These are phyloP conservation scores for Oryza glumipatula DNA, from an alignment of 176 grass and related monocot genomes.

Conservation along the genomic window DNA sequence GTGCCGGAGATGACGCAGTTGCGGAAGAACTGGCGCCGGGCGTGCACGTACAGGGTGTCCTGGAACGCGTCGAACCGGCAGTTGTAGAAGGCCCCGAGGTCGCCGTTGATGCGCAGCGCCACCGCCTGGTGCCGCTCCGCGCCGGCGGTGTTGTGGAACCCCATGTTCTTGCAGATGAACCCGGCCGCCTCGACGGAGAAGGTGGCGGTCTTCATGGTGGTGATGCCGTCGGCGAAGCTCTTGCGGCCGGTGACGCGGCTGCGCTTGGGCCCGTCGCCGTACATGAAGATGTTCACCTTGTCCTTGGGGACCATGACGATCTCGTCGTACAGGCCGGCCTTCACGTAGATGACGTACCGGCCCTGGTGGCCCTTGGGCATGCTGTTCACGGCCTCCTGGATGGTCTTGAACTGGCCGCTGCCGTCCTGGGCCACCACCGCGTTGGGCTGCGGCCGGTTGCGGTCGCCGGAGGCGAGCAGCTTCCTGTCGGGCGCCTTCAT, in stretches of 20 bases:
- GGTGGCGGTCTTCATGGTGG: slow-evolving; percentile 69
- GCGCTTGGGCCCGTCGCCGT: slow-evolving; percentile 69
- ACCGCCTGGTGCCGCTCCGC: slow-evolving; percentile 76
- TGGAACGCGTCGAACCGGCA: slow-evolving; percentile 85
- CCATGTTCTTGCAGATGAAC: slow-evolving; percentile 92
- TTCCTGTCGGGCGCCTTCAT: slow-evolving; percentile 69
- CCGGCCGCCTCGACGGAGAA: slow-evolving; percentile 61
- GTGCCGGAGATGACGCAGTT: slow-evolving; percentile 85
- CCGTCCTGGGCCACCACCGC: slow-evolving; percentile 81
- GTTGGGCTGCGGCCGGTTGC: slow-evolving; percentile 46
- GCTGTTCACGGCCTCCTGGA: slow-evolving; percentile 69
- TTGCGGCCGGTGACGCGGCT: slow-evolving; percentile 57
- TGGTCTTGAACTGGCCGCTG: slow-evolving; percentile 75
- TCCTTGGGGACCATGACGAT: slow-evolving; percentile 63
- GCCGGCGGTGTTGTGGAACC: slow-evolving; percentile 89
- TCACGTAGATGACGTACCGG: slow-evolving; percentile 89
- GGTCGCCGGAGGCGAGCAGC: slow-evolving; percentile 52
- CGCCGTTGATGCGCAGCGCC: slow-evolving; percentile 66
- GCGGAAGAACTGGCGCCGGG: slow-evolving; percentile 73
- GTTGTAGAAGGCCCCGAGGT: slow-evolving; percentile 62
- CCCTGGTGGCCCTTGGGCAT: slow-evolving; percentile 51
- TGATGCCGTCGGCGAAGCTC: slow-evolving; percentile 64
- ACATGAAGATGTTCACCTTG: slow-evolving; percentile 80
- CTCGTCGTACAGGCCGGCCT: slow-evolving; percentile 79
- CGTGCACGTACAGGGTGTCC: slow-evolving; percentile 80